A percentile compares a stretch with the other conserved stretches of the same genome.
Conservation (phyloP, 345 rosid genomes). For the Lepidium sativum region DNA sequence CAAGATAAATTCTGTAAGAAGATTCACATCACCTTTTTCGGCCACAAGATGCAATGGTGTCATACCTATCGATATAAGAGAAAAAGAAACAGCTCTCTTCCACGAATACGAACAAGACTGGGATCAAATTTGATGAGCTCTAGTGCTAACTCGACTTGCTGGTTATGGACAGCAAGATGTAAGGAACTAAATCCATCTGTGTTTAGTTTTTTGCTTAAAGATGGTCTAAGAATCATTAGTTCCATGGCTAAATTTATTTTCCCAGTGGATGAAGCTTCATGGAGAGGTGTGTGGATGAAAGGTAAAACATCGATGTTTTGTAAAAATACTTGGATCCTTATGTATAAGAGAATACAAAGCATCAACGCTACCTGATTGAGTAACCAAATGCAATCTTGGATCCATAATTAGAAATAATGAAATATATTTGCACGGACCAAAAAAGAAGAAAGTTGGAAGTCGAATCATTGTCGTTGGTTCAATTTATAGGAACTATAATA, state of each 20-base stretch:
- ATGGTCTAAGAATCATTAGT: conserved; percentile 11
- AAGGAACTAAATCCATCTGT: not conserved
- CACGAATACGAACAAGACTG: not conserved
- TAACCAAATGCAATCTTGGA: not conserved
- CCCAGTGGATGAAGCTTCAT: not conserved
- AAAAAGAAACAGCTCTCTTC: not conserved
- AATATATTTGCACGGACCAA: not conserved
- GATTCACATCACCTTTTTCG: too few species aligned
- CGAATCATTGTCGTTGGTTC: not conserved
- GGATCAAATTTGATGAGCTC: conserved; percentile 12
- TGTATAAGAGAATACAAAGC: conserved; percentile 2
- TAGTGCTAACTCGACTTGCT: not conserved
- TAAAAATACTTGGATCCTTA: not conserved
- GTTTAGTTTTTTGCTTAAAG: conserved; percentile 13
- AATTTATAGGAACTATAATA: too few species aligned
- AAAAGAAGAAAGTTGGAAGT: too few species aligned
- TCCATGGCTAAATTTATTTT: conserved; percentile 6
- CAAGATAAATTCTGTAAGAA: too few species aligned
- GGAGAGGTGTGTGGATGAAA: conserved; percentile 9
- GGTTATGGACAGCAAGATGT: conserved; percentile 7
- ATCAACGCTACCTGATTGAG: not conserved
- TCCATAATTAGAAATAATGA: not conserved
- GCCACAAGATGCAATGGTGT: too few species aligned
- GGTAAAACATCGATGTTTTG: not conserved
- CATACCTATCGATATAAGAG: too few species aligned